Base-by-base conservation (phyloP, 2,329 filamentous ascomycete species). In the Elsinoe ampelina region DNA sequence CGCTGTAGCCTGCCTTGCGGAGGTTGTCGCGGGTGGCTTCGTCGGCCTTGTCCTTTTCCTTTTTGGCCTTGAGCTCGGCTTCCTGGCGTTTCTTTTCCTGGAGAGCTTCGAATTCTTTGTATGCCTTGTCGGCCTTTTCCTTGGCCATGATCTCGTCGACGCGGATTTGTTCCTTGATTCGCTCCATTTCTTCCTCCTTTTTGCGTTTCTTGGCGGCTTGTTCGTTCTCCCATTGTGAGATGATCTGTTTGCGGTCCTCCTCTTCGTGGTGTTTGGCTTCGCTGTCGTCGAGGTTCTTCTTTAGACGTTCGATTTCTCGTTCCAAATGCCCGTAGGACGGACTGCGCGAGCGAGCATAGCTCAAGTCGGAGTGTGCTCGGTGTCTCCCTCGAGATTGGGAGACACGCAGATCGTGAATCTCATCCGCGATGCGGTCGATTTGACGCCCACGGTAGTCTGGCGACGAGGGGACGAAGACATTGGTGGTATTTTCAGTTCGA, bases 81-180 rank as follows among this genome's bases (percentile, higher is more conserved):
- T 56, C 54, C n/a, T 38, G 39, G 2, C 20, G 22, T n/a, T 56
- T 56, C 54, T 48, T 56, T 22, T 45, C 54, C 15, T 48, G 54
- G 19, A 47, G 5, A 5, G 41, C 32, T 17, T 56, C 54, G 20
- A 56, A 56, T 15, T 56, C 54, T 26, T 56, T 56, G 42, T 56
- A 56, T 7, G n/a, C 13, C 41, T 56, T 47, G 19, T 56, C 54
- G 6, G 39, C 42, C n/a, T 56, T 56, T 32, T 56, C 54, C 15
- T 56, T 56, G 20, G 39, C 54, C 32, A 56, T 42, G 54, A 56
- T 38, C 32, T 45, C 54, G 17, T 56, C 54, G 17, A 47, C 42
- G 17, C 41, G 20, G 17, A 56, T 56, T 30, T 56, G 17, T 30
- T 56, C 42, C 30, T 56, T 56, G 15, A 48, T 35, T 2, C 32